phyloP scores from a whole-genome alignment of 805 yeast genomes.

The Metschnikowia picachoensis region DNA sequence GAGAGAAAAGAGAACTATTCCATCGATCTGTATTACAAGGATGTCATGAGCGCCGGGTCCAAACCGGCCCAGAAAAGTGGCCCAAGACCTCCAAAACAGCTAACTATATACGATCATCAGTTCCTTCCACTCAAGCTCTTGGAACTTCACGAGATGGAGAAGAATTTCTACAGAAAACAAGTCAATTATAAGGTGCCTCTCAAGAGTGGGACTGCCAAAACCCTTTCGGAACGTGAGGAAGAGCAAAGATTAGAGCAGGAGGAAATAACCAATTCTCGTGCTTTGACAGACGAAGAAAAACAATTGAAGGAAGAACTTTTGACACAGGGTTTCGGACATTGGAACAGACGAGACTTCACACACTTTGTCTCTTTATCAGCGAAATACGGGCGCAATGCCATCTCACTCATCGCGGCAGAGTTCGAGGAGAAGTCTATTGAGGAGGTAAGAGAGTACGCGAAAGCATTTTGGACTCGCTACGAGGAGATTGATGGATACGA shows the following conservation, averaged over 20 bases:
- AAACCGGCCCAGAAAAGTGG: conserved; percentile 42
- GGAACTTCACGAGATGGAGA: conserved; percentile 78
- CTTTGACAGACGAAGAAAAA: conserved; percentile 80
- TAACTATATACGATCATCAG: conserved; percentile 84
- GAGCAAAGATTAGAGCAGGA: conserved; percentile 59
- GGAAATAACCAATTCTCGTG: conserved; percentile 72
- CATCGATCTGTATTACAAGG: conserved; percentile 82
- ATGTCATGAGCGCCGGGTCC: conserved; percentile 66
- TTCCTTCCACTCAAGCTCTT: conserved; percentile 75
- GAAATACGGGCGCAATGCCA: conserved; percentile 76
- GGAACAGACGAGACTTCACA: conserved; percentile 86
- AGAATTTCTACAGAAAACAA: conserved; percentile 68
- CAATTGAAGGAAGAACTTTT: conserved; percentile 55
- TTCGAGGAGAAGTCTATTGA: conserved; percentile 77
- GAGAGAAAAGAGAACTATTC: conserved; percentile 83
- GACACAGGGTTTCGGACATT: conserved; percentile 66
- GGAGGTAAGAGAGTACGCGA: conserved; percentile 74
- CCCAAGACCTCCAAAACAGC: conserved; percentile 82
- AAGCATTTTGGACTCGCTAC: conserved; percentile 76
- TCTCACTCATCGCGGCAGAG: conserved; percentile 68
- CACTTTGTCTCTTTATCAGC: conserved; percentile 72
- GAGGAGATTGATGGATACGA: conserved; percentile 87
- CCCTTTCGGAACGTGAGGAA: conserved; percentile 31
- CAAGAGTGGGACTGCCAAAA: conserved; percentile 46
- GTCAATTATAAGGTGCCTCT: conserved; percentile 62